phyloP scores from a whole-genome alignment of 139 green algal species.

The Astrephomene gubernaculifera region DNA sequence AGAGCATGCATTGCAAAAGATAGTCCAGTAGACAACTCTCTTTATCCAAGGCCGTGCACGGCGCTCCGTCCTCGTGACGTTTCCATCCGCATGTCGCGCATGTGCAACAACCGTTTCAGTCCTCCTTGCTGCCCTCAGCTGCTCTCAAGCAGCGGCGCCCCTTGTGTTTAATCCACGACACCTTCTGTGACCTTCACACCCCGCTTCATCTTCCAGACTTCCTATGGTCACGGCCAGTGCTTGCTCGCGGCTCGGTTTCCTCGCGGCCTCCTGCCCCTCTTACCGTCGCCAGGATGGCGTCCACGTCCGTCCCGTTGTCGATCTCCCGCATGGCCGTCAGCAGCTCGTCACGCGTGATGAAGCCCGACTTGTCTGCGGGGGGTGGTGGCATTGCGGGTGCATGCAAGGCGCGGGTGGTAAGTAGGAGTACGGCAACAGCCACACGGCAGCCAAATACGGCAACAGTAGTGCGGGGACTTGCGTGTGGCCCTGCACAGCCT shows the following conservation, averaged over 20 bases:
- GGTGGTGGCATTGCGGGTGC: not conserved
- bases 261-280: not conserved
- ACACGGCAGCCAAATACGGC: too few relatives aligned
- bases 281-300: slow-evolving; percentile 26
- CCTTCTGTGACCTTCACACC: not conserved
- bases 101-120: too few relatives aligned
- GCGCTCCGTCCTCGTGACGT: too few relatives aligned
- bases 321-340: slow-evolving; percentile 57
- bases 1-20: not conserved
- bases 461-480: too few relatives aligned
- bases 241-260: not conserved
- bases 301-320: slow-evolving; percentile 24
- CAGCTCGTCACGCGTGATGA: slow-evolving; percentile 80
- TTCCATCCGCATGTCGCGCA: too few relatives aligned
- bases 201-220: not conserved
- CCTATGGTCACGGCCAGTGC: not conserved
- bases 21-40: too few relatives aligned
- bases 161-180: not conserved
- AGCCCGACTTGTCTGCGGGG: slow-evolving; percentile 59
- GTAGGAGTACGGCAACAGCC: too few relatives aligned
- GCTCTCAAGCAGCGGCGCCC: not conserved
- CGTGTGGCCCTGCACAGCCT: too few relatives aligned
- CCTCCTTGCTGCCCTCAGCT: too few relatives aligned
- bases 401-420: too few relatives aligned
- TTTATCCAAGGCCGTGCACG: too few relatives aligned